phyloP scores from a whole-genome alignment of 208 protist genomes.

The Trypanosoma melophagium region DNA sequence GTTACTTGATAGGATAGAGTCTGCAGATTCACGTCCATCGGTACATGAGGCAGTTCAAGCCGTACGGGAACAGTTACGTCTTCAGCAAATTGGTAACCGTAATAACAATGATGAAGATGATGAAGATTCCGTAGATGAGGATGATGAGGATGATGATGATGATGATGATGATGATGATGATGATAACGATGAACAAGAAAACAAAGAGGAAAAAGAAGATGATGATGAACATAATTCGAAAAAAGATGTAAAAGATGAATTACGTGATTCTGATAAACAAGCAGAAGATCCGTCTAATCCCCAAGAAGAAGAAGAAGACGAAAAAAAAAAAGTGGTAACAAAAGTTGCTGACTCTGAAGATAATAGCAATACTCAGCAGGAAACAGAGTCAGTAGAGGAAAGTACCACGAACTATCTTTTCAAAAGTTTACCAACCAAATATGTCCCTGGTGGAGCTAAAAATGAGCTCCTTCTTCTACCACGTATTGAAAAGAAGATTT shows the following conservation, averaged over 20 bases:
- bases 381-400: neutral
- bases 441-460: slow-evolving; percentile 16
- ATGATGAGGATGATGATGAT: slow-evolving; percentile 23
- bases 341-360: neutral
- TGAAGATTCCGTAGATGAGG: slow-evolving; percentile 17
- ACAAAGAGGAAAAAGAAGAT: slow-evolving; percentile 23
- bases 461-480: slow-evolving; percentile 36
- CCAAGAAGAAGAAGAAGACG: too few species aligned
- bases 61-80: slow-evolving; percentile 53
- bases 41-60: slow-evolving; percentile 39
- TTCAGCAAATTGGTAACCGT: slow-evolving; percentile 37
- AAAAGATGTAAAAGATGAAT: neutral
- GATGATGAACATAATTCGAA: slow-evolving; percentile 31
- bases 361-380: neutral
- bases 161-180: slow-evolving; percentile 16
- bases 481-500: slow-evolving; percentile 32
- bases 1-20: slow-evolving; percentile 30
- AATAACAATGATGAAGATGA: slow-evolving; percentile 10
- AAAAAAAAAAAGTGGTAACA: neutral
- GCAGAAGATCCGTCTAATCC: too few species aligned
- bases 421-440: neutral
- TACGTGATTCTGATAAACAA: neutral
- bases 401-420: neutral
- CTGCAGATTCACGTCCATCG: slow-evolving; percentile 10
- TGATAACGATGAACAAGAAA: neutral